Evolutionary conservation across 768 basidiomycete genomes (phyloP), one percentile per base, ranked within the genome.

Genomic region (Tylopilus rubrobrunneus): DNA sequence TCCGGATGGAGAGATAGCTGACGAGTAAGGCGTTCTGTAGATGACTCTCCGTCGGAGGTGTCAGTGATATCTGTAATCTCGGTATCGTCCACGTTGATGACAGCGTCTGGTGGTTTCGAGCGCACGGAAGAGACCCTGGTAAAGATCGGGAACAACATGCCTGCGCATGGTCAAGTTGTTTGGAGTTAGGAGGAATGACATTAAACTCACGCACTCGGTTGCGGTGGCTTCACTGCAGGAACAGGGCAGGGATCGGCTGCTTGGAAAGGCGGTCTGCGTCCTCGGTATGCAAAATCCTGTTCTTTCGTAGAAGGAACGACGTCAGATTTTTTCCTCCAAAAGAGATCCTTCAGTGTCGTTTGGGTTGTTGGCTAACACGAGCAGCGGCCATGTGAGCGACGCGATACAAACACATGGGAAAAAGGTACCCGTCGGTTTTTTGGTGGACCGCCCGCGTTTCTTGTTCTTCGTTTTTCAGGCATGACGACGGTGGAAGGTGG

Each of bases 61-160:
- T 58, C 58, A 7, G 56, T 57, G 49, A 68, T 55, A 46, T 64
- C 58, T 51, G 58, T 60, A 11, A 59, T 47, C 8, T 62, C 59
- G 25, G 41, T 7, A 48, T 55, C 49, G 25, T 67, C 65, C 51
- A 60, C 54, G 44, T 37, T 23, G n/a, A 53, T 45, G 31, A 52
- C 48, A 8, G 48, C 43, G 10, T 48, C 45, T 27, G n/a, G 44
- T n/a, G 37, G 45, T 34, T 36, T 52, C 55, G 46, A 45, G 15
- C 28, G 52, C 45, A 43, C 40, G 9, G 60, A 31, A 34, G 50
- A 28, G 11, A 23, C 40, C 44, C 47, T 62, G 9, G 59, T 56
- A 45, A 67, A 69, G 31, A 69, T 67, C 15, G 68, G 63, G 42
- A 53, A 71, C 27, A 70, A 53, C 15, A 37, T 62, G 14, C 39